Base-by-base conservation (phyloP, 208 protist species). In the Wallacemonas rigidus region DNA sequence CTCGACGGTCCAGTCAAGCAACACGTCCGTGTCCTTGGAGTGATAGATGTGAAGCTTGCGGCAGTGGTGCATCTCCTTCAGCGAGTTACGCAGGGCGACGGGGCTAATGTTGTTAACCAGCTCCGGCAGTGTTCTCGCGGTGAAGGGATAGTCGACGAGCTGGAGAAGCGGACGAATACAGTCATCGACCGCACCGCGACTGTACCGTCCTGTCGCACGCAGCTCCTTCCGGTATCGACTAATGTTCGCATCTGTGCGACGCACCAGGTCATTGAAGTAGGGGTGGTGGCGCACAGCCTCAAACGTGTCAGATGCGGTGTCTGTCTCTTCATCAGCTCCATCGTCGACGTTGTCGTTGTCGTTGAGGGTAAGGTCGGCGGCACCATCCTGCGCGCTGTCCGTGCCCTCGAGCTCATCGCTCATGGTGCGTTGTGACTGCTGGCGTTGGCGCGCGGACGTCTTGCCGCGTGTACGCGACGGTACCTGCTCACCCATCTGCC, bases 1-100 rank as follows among this genome's bases (percentile, higher is more conserved):
- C 75, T 97, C 89, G 39, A 83, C 79, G 5, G 88, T 93, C 90
- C 92, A 97, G 82, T 97, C 92, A 9, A 97, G 75, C 44, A 97
- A 57, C 48, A 93, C 74, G 58, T 92, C 85, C 11, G 87, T 95
- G 76, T 92, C 87, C 12, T 74, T 69, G 6, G 92, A 97, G 69
- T 81, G 81, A 76, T 92, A 97, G 40, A 97, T 65, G 72, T 92
- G 84, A 70, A 97, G 75, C 53, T 77, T 81, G 26, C 65, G 76
- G 71, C 89, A 93, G 44, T 83, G 78, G 44, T 60, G 67, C 36
- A 77, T 67, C 68, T 92, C 85, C 17, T 76, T 63, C 48, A 97
- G 78, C 1, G 92, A 90, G 70, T 81, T 81, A 72, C 80, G 86
- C 61, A 97, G 69, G 45, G 90, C 60, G 2, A 72, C 72, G 3